These are phyloP conservation scores for Venturia asperata DNA, from an alignment of 2,329 filamentous ascomycete genomes.

Conservation along the genomic window DNA sequence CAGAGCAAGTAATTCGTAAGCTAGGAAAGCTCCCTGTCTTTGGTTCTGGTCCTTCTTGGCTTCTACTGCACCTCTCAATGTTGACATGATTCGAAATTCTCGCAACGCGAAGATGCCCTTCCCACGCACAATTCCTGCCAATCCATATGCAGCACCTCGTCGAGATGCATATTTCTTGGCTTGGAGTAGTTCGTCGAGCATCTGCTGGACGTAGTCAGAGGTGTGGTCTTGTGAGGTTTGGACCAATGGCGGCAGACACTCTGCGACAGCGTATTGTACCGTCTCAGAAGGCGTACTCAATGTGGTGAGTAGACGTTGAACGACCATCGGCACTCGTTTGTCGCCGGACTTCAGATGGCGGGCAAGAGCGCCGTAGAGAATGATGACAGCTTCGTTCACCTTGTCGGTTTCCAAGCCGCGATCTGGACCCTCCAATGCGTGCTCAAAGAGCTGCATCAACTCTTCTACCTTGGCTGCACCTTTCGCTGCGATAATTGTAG, in stretches of 20 bases:
- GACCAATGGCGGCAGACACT: slow-evolving; percentile 87
- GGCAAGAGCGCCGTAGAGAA: slow-evolving; percentile 91
- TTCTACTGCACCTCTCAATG: slow-evolving; percentile 73
- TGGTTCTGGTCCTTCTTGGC: slow-evolving; percentile 91
- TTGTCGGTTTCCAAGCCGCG: slow-evolving; percentile 76
- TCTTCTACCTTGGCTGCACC: slow-evolving; percentile 78
- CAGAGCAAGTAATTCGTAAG: slow-evolving; percentile 81
- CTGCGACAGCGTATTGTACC: slow-evolving; percentile 92
- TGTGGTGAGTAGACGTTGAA: slow-evolving; percentile 77
- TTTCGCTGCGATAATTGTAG: slow-evolving; percentile 69
- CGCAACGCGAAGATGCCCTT: slow-evolving; percentile 73
- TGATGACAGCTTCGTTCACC: slow-evolving; percentile 94
- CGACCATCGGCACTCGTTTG: slow-evolving; percentile 75
- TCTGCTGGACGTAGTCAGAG: slow-evolving; percentile 69
- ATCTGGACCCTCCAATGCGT: slow-evolving; percentile 76
- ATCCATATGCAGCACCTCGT: slow-evolving; percentile 87
- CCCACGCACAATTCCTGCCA: slow-evolving; percentile 85
- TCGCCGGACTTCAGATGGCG: slow-evolving; percentile 82
- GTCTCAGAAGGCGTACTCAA: slow-evolving; percentile 92
- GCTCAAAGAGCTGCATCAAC: slow-evolving; percentile 88
- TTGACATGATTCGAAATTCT: slow-evolving; percentile 79
- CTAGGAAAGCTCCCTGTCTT: slow-evolving; percentile 79
- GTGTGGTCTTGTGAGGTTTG: slow-evolving; percentile 71
- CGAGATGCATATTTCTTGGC: slow-evolving; percentile 89
- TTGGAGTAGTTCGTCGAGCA: slow-evolving; percentile 74